phyloP scores from a whole-genome alignment of 179 eudicot genomes.

The Beta macrorhiza region DNA sequence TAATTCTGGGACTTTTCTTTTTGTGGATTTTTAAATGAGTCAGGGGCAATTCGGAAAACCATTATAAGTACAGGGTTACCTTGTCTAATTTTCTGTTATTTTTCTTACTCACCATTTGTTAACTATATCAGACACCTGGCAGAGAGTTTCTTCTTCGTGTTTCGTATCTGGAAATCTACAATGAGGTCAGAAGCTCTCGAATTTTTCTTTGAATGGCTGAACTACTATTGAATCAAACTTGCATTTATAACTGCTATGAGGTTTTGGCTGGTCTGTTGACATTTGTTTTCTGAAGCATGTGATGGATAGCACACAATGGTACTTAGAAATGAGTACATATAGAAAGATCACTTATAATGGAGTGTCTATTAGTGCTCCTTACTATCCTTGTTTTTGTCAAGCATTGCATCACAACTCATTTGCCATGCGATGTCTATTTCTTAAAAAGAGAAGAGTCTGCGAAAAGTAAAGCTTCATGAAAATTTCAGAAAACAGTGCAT shows the following conservation, averaged over 20 bases:
- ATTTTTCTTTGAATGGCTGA: conserved; percentile 4
- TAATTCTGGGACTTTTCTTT: no score
- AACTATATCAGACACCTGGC: conserved; percentile 64
- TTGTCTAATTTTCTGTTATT: not conserved
- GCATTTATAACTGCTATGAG: not conserved
- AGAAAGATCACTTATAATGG: not conserved
- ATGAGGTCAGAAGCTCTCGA: conserved; percentile 56
- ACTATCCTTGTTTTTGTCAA: not conserved
- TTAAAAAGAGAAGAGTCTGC: not conserved
- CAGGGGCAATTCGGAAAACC: no score
- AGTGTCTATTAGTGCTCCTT: not conserved
- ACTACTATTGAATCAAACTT: not conserved
- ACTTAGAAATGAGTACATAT: not conserved
- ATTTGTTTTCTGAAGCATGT: not conserved
- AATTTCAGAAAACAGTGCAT: not conserved
- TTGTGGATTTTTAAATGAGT: no score
- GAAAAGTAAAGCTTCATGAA: not conserved
- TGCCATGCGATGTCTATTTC: not conserved
- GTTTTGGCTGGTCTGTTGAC: not conserved
- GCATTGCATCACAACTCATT: not conserved
- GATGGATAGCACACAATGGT: not conserved
- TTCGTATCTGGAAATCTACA: conserved; percentile 86
- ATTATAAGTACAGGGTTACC: no score
- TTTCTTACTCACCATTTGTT: not conserved
- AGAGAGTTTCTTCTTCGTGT: conserved; percentile 87